Percentiles rank a stretch among this genome's conserved stretches.
Conservation (phyloP, 2,329 filamentous ascomycete genomes). For the Atkinsonella hypoxylon region DNA sequence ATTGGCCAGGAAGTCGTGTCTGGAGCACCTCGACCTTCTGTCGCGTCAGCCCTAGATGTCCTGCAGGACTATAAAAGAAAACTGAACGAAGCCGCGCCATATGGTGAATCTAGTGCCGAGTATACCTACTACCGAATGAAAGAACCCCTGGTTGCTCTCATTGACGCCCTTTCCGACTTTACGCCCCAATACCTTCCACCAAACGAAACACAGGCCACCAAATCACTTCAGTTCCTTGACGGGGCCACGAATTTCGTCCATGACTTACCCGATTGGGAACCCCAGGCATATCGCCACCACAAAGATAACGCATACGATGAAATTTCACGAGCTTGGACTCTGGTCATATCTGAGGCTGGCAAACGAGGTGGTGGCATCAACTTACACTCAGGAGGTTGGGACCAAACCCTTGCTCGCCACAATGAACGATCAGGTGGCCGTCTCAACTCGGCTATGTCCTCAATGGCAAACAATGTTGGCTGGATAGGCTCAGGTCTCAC, state of each 20-base stretch:
- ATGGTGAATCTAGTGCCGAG: conserved; percentile 74
- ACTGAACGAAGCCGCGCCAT: conserved; percentile 71
- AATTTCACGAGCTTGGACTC: conserved; percentile 82
- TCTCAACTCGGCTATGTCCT: conserved; percentile 66
- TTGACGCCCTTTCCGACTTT: conserved; percentile 86
- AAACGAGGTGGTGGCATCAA: conserved; percentile 87
- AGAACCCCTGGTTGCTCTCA: conserved; percentile 64
- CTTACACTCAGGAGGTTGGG: conserved; percentile 84
- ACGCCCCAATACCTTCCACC: conserved; percentile 93
- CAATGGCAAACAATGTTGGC: conserved; percentile 61
- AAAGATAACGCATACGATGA: conserved; percentile 96
- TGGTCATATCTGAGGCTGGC: conserved; percentile 81
- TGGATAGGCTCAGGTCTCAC: conserved; percentile 52
- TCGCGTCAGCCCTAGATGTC: conserved; percentile 67
- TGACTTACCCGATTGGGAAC: conserved; percentile 81
- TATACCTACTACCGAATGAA: conserved; percentile 92
- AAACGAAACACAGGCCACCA: conserved; percentile 70
- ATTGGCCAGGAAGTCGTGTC: conserved; percentile 76
- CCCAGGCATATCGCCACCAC: conserved; percentile 76
- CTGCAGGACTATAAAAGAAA: conserved; percentile 70
- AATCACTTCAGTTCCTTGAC: conserved; percentile 79
- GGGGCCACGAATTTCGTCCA: conserved; percentile 85
- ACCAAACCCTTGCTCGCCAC: conserved; percentile 75
- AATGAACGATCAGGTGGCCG: conserved; percentile 77
- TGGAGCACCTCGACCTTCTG: conserved; percentile 77